Evolutionary conservation across 345 rosid species (phyloP), one percentile per base, ranked within the genome.

Genomic region (Lepidium sativum): DNA sequence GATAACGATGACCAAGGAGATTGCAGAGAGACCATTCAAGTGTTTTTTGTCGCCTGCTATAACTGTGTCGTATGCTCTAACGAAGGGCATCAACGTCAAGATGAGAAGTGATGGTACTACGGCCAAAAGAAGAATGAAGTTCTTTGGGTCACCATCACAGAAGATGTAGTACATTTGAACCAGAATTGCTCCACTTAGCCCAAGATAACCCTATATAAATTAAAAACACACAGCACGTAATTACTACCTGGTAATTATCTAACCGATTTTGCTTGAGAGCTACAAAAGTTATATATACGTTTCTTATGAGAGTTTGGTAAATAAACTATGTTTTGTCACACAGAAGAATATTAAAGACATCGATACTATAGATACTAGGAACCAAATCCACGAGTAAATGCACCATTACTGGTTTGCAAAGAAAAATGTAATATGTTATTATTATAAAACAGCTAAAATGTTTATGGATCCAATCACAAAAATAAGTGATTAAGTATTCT

Each of bases 111-210:
- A 75, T 1, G 98, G 98, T 15, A 82, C 69, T 38, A 86, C 44
- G 2, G 91, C 87, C 20, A 89, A 86, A 35, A 92, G 79, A 20
- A 92, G 84, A 70, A 92, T 74, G 77, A 60, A 92, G 55, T 81
- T 71, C 42, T 76, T 67, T 4, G 94, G 89, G 33, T 82, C 55
- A 20, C 77, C 92, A 61, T 74, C 64, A 57, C 77, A 82, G 12
- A 79, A 65, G 1, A 88, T 83, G 16, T 81, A 70, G 63, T 89
- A 92, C 52, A 82, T 65, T 72, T 86, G 96, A 72, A 89, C 87
- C 6, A 92, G 73, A 10, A 86, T 72, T 29, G 97, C 97, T 47
- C 97, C 91, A 63, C 98, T 83, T 68, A 92, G 79, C 61, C 98
- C 98, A 16, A 89, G 83, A 80, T 83, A 92, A 3, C 97, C 97